Evolutionary conservation across 331 rosid genomes (phyloP), one percentile per base, ranked within the genome.

Genomic region (Dryas integrifolia): DNA sequence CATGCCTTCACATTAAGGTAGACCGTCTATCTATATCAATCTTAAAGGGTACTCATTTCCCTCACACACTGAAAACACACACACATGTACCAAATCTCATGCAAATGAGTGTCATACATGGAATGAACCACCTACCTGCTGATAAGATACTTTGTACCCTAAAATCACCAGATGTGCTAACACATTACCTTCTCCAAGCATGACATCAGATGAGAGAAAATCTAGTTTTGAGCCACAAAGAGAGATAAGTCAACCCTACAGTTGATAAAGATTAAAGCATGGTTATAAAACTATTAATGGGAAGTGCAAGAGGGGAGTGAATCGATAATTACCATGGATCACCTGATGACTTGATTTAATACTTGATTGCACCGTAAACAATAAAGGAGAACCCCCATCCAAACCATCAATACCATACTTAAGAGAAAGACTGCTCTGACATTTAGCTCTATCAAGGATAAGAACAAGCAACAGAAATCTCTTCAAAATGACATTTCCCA

Each of bases 111-210:
- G 72, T 50, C 58, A 67, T 70, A 62, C 55, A 67, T 15, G 52
- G 55, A 67, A 79, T 59, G 71, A 65, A 59, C 70, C 60, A 63
- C 84, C 52, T 44, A 89, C 98, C 96, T 94, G 98, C 70, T 85
- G 83, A 79, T 94, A 86, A 50, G 92, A 84, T 69, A 88, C 75
- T 82, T 89, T 94, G 86, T 91, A 91, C 56, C 98, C 92, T 63
- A 94, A 60, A 65, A 86, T 80, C 82, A 77, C 80, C 88, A 94
- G 81, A 82, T 94, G 98, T 69, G 92, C 82, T 58, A 86, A 69
- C 76, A 94, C 78, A 80, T 89, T 94, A 73, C 98, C 98, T 89
- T 94, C 98, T 58, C 98, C 98, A 3, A 84, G 96, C 97, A 91
- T 89, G 70, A 91, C 78, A 75, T 91, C 96, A 39, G 95, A 85